Base-by-base conservation (phyloP, 805 yeast genomes). In the Phaffomyces antillensis region DNA sequence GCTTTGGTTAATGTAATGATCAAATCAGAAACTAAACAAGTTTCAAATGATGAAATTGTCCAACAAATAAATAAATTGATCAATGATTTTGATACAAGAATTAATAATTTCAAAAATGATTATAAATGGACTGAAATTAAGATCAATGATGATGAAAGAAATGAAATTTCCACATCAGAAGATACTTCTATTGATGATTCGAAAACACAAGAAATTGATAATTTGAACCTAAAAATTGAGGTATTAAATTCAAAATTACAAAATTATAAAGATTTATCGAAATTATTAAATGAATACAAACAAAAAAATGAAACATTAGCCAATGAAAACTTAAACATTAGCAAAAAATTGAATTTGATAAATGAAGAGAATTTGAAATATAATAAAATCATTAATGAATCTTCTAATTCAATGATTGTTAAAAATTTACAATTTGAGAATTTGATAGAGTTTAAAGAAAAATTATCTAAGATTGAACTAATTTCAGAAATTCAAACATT, bases 401-500 rank as follows among this genome's bases (percentile, higher is more conserved):
- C 58, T 5, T 46, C 67, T 2, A 56, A 52, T 31, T 49, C 53
- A 18, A 51, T 50, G 23, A 23, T 54, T 8, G n/a, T 62, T 32
- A 51, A 52, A 23, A 55, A 58, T 30, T 61, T 63, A 3, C 55
- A 55, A 4, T 70, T 73, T 44, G 61, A 60, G 3, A 56, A 61
- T 31, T 46, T 70, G 10, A 46, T 63, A 13, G 58, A 65, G 7
- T 73, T 68, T 47, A 60, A 62, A 39, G 57, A 64, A 25, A 55
- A 54, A 36, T 56, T 61, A 4, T 65, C 60, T 4, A 66, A 64
- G 34, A 50, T 66, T 36, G 66, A 67, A 2, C 52, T 76, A 15
- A 51, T 73, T 0, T 72, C 73, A 31, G 79, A 77, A 53, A 67
- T 77, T 11, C 55, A 62, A 3, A 57, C 68, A 17, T 59, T 79